Conservation (phyloP, 1,139 yeast genomes). For the Debaryomyces psychrophilus region DNA sequence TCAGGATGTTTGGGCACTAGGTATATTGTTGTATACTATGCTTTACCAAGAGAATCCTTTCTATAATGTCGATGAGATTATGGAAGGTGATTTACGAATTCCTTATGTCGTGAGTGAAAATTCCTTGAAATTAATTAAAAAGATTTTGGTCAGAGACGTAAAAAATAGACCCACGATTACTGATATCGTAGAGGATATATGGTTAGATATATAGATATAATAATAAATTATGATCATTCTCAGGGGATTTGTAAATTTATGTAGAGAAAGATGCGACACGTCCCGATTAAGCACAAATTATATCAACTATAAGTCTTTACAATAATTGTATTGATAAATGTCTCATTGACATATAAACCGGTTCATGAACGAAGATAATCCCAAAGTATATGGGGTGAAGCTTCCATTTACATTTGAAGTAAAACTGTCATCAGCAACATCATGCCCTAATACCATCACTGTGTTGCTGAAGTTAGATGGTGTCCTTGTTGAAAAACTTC, state of each 20-base stretch:
- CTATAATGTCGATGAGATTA: constrained; percentile 89
- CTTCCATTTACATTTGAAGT: constrained; percentile 18
- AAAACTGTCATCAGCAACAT: constrained; percentile 12
- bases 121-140: constrained; percentile 60
- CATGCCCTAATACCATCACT: constrained; percentile 18
- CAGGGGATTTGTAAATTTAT: background rate
- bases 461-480: constrained; percentile 17
- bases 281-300: background rate
- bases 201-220: constrained; percentile 47
- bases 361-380: constrained; percentile 2
- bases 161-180: constrained; percentile 70
- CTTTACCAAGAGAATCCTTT: constrained; percentile 95
- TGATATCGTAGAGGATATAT: constrained; percentile 65
- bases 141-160: constrained; percentile 67
- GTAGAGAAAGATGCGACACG: constrained; percentile 7
- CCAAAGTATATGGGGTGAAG: constrained; percentile 2
- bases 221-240: background rate
- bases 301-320: background rate
- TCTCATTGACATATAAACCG: background rate
- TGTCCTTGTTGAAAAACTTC: constrained; percentile 13
- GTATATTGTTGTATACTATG: constrained; percentile 83
- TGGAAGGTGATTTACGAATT: constrained; percentile 81
- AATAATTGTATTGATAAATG: background rate
- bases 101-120: constrained; percentile 64
- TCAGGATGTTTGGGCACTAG: constrained; percentile 97